Base-by-base conservation (phyloP, 371 early-diverging fungal genomes). In the Mortierella sp. region DNA sequence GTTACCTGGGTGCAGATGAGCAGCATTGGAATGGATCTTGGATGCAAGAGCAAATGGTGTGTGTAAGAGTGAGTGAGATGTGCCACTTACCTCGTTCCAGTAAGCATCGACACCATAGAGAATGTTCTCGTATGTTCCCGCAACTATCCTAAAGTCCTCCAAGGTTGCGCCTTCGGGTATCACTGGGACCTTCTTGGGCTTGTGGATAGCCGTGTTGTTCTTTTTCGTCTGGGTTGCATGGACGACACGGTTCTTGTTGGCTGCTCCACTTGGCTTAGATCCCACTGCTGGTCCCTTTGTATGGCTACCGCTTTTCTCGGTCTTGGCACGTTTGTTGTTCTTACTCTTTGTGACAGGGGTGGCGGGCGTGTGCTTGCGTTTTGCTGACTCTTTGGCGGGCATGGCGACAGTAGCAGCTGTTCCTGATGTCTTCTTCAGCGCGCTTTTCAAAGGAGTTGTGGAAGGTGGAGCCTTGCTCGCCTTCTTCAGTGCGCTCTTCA, bases 51-150 rank as follows among this genome's bases (percentile, higher is more conserved):
- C 10, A 34, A n/a, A n/a, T n/a, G n/a, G n/a, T n/a, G n/a, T n/a
- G n/a, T n/a, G n/a, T n/a, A n/a, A n/a, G n/a, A n/a, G n/a, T n/a
- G n/a, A n/a, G n/a, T n/a, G n/a, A n/a, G n/a, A n/a, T n/a, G n/a
- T n/a, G n/a, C 12, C 57, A 61, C 19, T 56, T 55, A 76, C 77
- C 56, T 78, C 80, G 22, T 80, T 82, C 85, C 88, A 86, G 29
- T 81, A 73, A 19, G 85, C 92, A 58, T 93, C 89, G 24, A 97
- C 82, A 27, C 99, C 99, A 70, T 96, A 98, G 24, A 98, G 85
- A 19, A 98, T 85, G 21, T 97, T 91, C 79, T 98, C 98, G 79
- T 98, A 98, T 28, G 96, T 93, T 54, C 99, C 99, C 5, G 91
- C 91, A 31, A 92, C 81, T 44, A 94, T 85, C 52, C 92, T 80